Evolutionary conservation across 2,329 filamentous ascomycete genomes (phyloP), one percentile per base, ranked within the genome.

Genomic region (Ampelomyces quisqualis): DNA sequence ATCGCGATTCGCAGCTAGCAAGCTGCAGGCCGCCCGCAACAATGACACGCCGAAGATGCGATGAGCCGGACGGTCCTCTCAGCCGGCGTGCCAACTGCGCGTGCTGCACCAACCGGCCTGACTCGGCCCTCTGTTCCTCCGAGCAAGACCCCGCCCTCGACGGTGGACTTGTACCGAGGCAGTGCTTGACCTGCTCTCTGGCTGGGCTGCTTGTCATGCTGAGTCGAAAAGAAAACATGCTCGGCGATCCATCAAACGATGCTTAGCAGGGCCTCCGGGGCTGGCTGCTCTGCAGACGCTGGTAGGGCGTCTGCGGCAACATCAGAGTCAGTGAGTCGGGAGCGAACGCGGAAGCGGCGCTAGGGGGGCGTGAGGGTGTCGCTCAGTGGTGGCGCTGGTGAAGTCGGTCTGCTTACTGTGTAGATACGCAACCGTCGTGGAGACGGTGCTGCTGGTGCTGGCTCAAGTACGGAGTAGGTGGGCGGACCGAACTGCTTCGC

Each of bases 171-270:
- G n/a, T n/a, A n/a, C n/a, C n/a, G n/a, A n/a, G n/a, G n/a, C 47
- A 45, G 49, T 55, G 55, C 46, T 50, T 52, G 49, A 53, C 51
- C 43, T 39, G 51, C 53, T 48, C 36, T 58, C 45, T 59, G 53
- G 56, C 50, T 53, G 58, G 52, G 52, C 53, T 55, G 43, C 45
- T 38, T 34, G 43, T 34, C 29, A 42, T 30, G 34, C 42, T 45
- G n/a, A n/a, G n/a, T n/a, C 30, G 47, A 56, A 57, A 60, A 58
- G 52, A 47, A 60, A n/a, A 60, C 46, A 49, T 58, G 49, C 52
- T 60, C 57, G 64, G 62, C 62, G 64, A 68, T n/a, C n/a, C n/a
- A n/a, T 68, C 64, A 67, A 67, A 68, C 64, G 62, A 34, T 65
- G 62, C 62, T 63, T 60, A 52, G 55, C 42, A 26, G 28, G 40